A percentile compares a stretch with the other conserved stretches of the same genome.
These are phyloP conservation scores for Nyssa sinensis DNA, from an alignment of 148 eudicot species.

Conservation along the genomic window DNA sequence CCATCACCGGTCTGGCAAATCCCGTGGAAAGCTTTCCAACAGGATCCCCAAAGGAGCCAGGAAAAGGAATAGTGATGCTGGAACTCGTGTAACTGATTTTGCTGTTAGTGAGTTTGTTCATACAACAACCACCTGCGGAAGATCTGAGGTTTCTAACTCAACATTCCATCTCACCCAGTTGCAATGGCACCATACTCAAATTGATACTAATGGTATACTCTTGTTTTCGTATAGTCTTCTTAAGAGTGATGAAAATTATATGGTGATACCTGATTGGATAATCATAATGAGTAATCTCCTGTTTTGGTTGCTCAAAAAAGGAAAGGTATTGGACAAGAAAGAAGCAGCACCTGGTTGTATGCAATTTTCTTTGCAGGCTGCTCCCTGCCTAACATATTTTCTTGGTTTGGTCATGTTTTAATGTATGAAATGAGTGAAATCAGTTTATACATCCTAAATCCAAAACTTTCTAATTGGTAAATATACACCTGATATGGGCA, in stretches of 20 bases:
- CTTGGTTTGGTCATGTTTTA: neutral
- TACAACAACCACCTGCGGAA: slow-evolving; percentile 49
- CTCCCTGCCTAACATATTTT: neutral
- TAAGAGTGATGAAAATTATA: neutral
- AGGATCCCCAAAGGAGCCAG: slow-evolving; percentile 33
- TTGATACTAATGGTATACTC: slow-evolving; percentile 48
- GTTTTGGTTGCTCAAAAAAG: neutral
- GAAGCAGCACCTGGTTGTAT: neutral
- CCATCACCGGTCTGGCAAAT: slow-evolving; percentile 31
- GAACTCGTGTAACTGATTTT: slow-evolving; percentile 42
- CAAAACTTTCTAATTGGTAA: neutral
- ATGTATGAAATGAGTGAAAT: neutral
- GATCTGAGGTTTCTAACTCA: slow-evolving; percentile 55
- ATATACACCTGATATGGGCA: neutral
- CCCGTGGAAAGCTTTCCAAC: slow-evolving; percentile 28
- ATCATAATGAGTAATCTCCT: neutral
- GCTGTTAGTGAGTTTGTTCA: slow-evolving; percentile 66
- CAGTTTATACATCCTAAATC: neutral
- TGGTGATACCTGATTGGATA: slow-evolving; percentile 2
- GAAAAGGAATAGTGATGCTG: slow-evolving; percentile 36
- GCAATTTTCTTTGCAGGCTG: neutral
- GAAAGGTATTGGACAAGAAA: neutral
- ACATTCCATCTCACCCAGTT: slow-evolving; percentile 61
- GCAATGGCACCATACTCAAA: slow-evolving; percentile 68
- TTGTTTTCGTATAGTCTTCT: slow-evolving; percentile 3